phyloP scores from a whole-genome alignment of 352 stramenopile species.

The Chrysophaeum taylorii region DNA sequence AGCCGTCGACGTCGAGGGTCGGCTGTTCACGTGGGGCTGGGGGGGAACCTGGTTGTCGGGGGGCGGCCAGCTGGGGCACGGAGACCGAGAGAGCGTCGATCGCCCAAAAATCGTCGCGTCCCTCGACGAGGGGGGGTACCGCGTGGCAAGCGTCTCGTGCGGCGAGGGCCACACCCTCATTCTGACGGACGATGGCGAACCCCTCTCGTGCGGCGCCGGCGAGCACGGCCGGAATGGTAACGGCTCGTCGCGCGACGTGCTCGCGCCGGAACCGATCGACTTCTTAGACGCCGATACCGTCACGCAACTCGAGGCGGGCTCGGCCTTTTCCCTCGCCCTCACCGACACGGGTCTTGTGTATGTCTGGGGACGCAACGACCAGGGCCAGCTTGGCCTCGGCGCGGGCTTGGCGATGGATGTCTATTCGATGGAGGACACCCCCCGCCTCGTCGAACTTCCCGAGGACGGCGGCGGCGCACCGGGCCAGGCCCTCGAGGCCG shows the following conservation, averaged over 20 bases:
- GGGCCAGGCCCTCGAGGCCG: slow-evolving; percentile 25
- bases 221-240: slow-evolving; percentile 74
- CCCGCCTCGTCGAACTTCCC: slow-evolving; percentile 38
- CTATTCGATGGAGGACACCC: slow-evolving; percentile 82
- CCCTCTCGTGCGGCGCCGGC: slow-evolving; percentile 61
- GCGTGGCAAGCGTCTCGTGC: slow-evolving; percentile 52
- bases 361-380: slow-evolving; percentile 75
- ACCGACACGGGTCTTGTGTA: slow-evolving; percentile 47
- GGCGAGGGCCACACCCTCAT: slow-evolving; percentile 76
- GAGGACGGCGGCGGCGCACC: too few species aligned
- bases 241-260: slow-evolving; percentile 46
- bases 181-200: slow-evolving; percentile 62
- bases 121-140: slow-evolving; percentile 20
- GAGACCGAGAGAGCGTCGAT: slow-evolving; percentile 13
- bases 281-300: slow-evolving; percentile 30
- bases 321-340: slow-evolving; percentile 66
- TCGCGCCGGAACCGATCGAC: slow-evolving; percentile 33
- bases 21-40: slow-evolving; percentile 73
- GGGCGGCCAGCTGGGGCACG: slow-evolving; percentile 33
- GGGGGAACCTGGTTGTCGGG: slow-evolving; percentile 28
- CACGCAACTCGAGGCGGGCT: slow-evolving; percentile 49
- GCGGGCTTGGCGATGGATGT: slow-evolving; percentile 75
- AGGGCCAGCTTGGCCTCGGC: slow-evolving; percentile 71
- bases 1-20: slow-evolving; percentile 42
- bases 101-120: slow-evolving; percentile 10